Evolutionary conservation across 306 rosid species (phyloP).

Genomic region (Ceratonia siliqua): DNA sequence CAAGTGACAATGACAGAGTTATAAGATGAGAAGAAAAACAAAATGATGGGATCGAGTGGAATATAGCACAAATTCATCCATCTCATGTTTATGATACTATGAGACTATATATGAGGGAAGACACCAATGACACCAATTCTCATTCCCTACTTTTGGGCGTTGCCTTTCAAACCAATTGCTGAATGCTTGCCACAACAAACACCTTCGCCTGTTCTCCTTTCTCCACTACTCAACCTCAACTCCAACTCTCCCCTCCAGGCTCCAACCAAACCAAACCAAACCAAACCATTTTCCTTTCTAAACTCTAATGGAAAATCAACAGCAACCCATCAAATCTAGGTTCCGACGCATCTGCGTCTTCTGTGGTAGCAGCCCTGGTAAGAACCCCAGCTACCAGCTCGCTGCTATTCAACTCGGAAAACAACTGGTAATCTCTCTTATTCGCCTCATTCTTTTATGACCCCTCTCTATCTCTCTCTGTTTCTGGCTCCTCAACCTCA

Average conservation of each 20-base stretch:
- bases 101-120: too few relatives aligned
- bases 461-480: too few relatives aligned
- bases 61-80: too few relatives aligned
- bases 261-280: not conserved
- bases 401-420: constrained; percentile 69
- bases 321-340: constrained; percentile 43
- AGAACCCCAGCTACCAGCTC: constrained; percentile 60
- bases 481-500: too few relatives aligned
- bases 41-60: too few relatives aligned
- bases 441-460: not conserved
- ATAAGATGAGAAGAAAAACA: too few relatives aligned
- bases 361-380: constrained; percentile 77
- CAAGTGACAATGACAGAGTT: too few relatives aligned
- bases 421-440: constrained; percentile 47
- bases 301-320: constrained; percentile 39
- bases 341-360: constrained; percentile 68
- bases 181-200: constrained; percentile 16
- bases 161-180: not conserved
- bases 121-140: constrained; percentile 30
- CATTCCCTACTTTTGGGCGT: constrained; percentile 35
- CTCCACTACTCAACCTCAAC: not conserved
- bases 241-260: not conserved
- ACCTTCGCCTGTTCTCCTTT: not conserved
- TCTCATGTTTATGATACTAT: too few relatives aligned
- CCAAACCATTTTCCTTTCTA: not conserved